Evolutionary conservation across 371 early-diverging fungal species (phyloP).

Genomic region (Mucor saturninus): DNA sequence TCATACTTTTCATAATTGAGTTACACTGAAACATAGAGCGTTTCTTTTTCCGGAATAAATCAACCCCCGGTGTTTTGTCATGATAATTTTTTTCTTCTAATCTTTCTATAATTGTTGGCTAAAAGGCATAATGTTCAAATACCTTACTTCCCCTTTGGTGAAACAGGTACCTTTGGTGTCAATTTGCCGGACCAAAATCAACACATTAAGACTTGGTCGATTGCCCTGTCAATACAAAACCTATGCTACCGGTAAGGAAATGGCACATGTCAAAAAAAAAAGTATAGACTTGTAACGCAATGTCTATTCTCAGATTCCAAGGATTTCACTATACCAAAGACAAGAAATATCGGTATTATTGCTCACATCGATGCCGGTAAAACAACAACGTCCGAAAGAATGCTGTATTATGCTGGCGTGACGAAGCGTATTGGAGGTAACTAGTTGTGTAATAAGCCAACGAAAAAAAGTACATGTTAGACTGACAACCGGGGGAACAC

Average conservation of each 20-base stretch:
- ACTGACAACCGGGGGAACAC: not conserved
- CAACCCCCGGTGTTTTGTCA: not conserved
- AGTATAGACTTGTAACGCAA: not conserved
- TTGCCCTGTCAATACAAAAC: slow-evolving; percentile 14
- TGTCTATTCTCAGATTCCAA: slow-evolving; percentile 26
- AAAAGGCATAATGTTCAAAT: slow-evolving; percentile 10
- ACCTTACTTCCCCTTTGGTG: slow-evolving; percentile 4
- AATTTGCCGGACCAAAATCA: not conserved
- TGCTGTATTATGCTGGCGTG: slow-evolving; percentile 93
- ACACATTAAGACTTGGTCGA: not conserved
- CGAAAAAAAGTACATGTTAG: not conserved
- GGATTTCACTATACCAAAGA: slow-evolving; percentile 64
- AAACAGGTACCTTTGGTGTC: not conserved
- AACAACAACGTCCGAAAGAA: slow-evolving; percentile 97
- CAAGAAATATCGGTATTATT: slow-evolving; percentile 95
- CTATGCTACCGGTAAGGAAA: slow-evolving; percentile 18
- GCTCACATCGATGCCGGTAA: slow-evolving; percentile 98
- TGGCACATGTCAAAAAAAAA: not conserved
- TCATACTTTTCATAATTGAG: too few relatives aligned
- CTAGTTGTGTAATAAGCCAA: not conserved
- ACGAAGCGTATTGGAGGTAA: slow-evolving; percentile 84
- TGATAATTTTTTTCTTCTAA: too few relatives aligned
- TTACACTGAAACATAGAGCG: too few relatives aligned
- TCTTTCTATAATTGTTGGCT: too few relatives aligned
- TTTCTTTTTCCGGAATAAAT: too few relatives aligned